phyloP scores from a whole-genome alignment of 768 basidiomycete species.

The Rhizopogon roseolus region DNA sequence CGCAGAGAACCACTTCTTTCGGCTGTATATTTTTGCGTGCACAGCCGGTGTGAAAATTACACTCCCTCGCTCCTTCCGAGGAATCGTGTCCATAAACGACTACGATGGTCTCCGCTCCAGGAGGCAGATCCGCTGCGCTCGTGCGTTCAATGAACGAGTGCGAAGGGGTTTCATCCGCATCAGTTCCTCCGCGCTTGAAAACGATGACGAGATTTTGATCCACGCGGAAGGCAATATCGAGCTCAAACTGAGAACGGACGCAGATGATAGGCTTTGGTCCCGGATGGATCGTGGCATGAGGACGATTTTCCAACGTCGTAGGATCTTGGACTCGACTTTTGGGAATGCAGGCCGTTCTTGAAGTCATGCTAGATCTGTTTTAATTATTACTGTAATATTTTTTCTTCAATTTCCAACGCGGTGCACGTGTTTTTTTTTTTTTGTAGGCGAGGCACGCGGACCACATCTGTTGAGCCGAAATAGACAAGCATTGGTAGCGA shows the following conservation, averaged over 20 bases:
- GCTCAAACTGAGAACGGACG: slow-evolving; percentile 13
- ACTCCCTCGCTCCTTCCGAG: slow-evolving; percentile 22
- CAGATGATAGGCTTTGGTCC: slow-evolving; percentile 11
- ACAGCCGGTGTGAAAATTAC: slow-evolving; percentile 23
- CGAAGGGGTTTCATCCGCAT: slow-evolving; percentile 18
- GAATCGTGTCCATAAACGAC: slow-evolving; percentile 19
- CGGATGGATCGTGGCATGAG: slow-evolving; percentile 25
- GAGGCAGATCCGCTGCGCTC: slow-evolving; percentile 14
- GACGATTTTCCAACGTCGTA: slow-evolving; percentile 17
- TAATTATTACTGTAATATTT: background rate
- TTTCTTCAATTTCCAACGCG: background rate
- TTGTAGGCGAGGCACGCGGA: background rate
- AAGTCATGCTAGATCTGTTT: background rate
- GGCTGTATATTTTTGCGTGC: slow-evolving; percentile 25
- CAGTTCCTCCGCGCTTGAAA: slow-evolving; percentile 12
- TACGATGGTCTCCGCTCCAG: slow-evolving; percentile 8
- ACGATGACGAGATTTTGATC: slow-evolving; percentile 25
- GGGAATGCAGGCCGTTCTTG: background rate
- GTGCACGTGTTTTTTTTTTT: too few species aligned
- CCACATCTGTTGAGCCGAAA: slow-evolving; percentile 1
- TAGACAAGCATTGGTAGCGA: background rate
- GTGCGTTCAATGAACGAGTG: slow-evolving; percentile 20
- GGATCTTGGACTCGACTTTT: too few species aligned
- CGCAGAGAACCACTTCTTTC: slow-evolving; percentile 24
- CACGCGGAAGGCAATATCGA: slow-evolving; percentile 21